Percentiles rank a stretch among this genome's conserved stretches.
phyloP scores from a whole-genome alignment of 2,329 filamentous ascomycete species.

The Diaporthe sp. region DNA sequence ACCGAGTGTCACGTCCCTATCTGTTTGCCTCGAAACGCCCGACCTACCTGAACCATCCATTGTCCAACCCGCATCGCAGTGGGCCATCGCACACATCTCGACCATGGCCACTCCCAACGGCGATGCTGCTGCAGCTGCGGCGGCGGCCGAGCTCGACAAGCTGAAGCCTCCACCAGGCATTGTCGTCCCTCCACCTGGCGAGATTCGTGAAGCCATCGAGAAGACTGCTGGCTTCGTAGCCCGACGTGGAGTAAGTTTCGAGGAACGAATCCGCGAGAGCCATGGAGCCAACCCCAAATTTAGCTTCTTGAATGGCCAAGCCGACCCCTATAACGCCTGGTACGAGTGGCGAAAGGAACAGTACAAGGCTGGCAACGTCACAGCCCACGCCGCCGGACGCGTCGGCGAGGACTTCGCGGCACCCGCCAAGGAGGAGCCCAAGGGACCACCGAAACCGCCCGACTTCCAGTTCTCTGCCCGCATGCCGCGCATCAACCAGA shows the following conservation, averaged over 20 bases:
- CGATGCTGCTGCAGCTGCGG: slow-evolving; percentile 61
- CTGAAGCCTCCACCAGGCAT: slow-evolving; percentile 85
- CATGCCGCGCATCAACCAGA: slow-evolving; percentile 97
- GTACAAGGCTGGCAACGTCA: slow-evolving; percentile 86
- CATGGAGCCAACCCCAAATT: slow-evolving; percentile 90
- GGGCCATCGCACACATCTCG: slow-evolving; percentile 37
- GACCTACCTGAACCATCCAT: slow-evolving; percentile 41
- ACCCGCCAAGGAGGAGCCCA: slow-evolving; percentile 73
- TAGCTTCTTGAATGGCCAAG: slow-evolving; percentile 84
- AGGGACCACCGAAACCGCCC: slow-evolving; percentile 86
- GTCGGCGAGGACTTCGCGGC: slow-evolving; percentile 70
- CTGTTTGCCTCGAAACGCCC: slow-evolving; percentile 27
- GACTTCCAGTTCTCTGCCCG: slow-evolving; percentile 94
- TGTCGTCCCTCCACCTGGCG: slow-evolving; percentile 86
- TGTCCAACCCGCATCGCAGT: slow-evolving; percentile 39
- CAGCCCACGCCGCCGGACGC: slow-evolving; percentile 81
- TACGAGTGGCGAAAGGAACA: slow-evolving; percentile 93
- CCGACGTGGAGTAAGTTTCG: slow-evolving; percentile 76
- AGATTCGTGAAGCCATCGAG: slow-evolving; percentile 87
- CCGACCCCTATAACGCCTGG: slow-evolving; percentile 88
- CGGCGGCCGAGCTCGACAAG: slow-evolving; percentile 68
- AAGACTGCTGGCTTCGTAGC: slow-evolving; percentile 95
- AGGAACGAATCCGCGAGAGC: slow-evolving; percentile 88
- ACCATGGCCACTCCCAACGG: slow-evolving; percentile 62
- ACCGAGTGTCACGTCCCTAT: neutral